Percentiles rank a stretch among this genome's conserved stretches.
Conservation (phyloP, 2,329 filamentous ascomycete species). For the Xylariaceae sp. region DNA sequence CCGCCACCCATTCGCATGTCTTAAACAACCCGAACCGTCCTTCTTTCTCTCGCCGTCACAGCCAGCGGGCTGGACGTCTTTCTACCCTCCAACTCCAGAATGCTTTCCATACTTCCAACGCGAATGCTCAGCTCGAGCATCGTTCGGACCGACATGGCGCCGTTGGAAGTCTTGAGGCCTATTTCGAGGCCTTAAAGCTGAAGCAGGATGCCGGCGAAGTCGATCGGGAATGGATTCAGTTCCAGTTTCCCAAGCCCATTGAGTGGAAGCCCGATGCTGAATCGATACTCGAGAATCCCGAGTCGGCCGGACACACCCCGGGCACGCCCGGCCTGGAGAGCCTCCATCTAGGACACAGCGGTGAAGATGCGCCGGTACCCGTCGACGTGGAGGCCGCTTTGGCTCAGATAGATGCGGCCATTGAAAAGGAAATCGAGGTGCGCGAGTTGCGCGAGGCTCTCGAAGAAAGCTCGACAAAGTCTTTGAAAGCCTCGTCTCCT, state of each 20-base stretch:
- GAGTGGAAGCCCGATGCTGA: slow-evolving; percentile 72
- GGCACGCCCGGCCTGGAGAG: slow-evolving; percentile 37
- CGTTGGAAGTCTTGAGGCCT: slow-evolving; percentile 74
- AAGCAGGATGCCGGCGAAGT: slow-evolving; percentile 45
- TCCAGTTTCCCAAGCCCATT: slow-evolving; percentile 80
- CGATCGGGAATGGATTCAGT: slow-evolving; percentile 85
- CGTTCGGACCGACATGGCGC: slow-evolving; percentile 45
- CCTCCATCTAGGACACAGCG: slow-evolving; percentile 27
- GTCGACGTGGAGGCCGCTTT: slow-evolving; percentile 54
- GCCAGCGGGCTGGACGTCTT: slow-evolving; percentile 50
- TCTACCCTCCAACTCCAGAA: slow-evolving; percentile 66
- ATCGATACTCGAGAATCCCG: slow-evolving; percentile 52
- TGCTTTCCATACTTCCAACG: slow-evolving; percentile 62
- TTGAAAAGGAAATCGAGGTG: slow-evolving; percentile 63
- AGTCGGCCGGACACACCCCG: slow-evolving; percentile 52
- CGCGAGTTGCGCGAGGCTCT: slow-evolving; percentile 29
- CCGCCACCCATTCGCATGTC: slow-evolving; percentile 76
- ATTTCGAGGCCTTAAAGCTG: slow-evolving; percentile 85
- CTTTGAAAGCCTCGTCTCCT: slow-evolving; percentile 34
- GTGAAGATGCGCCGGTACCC: slow-evolving; percentile 36
- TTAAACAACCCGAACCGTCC: slow-evolving; percentile 67
- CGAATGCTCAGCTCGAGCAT: slow-evolving; percentile 51
- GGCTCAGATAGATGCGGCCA: slow-evolving; percentile 78
- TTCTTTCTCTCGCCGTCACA: slow-evolving; percentile 55
- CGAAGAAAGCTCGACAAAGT: slow-evolving; percentile 31